A percentile compares a stretch with the other conserved stretches of the same genome.
These are phyloP conservation scores for Pleurotus platypus DNA, from an alignment of 768 basidiomycete genomes.

Conservation along the genomic window DNA sequence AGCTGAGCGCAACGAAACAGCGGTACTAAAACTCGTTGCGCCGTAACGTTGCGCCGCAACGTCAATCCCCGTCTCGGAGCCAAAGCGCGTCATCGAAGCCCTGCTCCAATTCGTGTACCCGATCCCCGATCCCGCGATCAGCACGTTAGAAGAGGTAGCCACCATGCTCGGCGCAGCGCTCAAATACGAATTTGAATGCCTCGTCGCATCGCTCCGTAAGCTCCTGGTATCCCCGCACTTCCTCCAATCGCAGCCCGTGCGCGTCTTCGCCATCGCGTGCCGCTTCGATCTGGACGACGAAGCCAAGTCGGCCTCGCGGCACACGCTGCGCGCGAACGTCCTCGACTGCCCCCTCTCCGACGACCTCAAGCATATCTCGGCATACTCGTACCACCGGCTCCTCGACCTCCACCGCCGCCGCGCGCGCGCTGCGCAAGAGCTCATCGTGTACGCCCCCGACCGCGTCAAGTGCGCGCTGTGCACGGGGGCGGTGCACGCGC, in stretches of 20 bases:
- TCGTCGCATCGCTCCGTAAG: slow-evolving; percentile 19
- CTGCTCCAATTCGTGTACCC: slow-evolving; percentile 35
- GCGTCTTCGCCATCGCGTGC: slow-evolving; percentile 30
- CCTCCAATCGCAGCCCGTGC: slow-evolving; percentile 22
- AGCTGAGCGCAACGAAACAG: no score
- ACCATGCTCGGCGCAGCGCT: slow-evolving; percentile 25
- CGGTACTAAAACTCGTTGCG: no score
- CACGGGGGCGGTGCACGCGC: slow-evolving; percentile 26
- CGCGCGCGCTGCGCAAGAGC: slow-evolving; percentile 30
- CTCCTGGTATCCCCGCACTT: slow-evolving; percentile 21
- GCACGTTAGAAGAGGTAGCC: slow-evolving; percentile 14
- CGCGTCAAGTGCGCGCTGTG: slow-evolving; percentile 45
- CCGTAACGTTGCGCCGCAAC: no score
- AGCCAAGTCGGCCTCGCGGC: slow-evolving; percentile 22
- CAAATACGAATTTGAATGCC: slow-evolving; percentile 25
- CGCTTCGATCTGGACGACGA: slow-evolving; percentile 25
- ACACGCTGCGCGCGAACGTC: slow-evolving; percentile 27
- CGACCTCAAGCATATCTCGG: slow-evolving; percentile 47
- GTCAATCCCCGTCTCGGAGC: slow-evolving; percentile 28
- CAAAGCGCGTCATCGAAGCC: slow-evolving; percentile 19
- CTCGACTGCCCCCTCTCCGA: slow-evolving; percentile 39
- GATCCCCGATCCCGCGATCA: slow-evolving; percentile 18
- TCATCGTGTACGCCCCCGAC: slow-evolving; percentile 24
- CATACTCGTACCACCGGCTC: slow-evolving; percentile 45
- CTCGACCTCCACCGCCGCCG: slow-evolving; percentile 45